phyloP scores from a whole-genome alignment of 345 rosid genomes.

The Populus simonii region DNA sequence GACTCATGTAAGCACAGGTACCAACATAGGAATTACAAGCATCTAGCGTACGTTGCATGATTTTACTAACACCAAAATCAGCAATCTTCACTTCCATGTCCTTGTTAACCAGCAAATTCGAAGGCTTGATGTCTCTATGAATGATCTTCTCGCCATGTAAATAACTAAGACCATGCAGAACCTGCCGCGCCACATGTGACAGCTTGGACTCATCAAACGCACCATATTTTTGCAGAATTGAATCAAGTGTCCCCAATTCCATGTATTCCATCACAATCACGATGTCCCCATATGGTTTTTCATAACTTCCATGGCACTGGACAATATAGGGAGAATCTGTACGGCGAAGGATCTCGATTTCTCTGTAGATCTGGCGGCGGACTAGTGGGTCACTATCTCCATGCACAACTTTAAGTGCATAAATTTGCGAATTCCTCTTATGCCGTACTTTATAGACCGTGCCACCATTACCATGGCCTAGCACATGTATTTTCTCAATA shows the following conservation, averaged over 20 bases:
- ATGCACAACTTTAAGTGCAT: conserved; percentile 66
- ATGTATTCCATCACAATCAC: conserved; percentile 74
- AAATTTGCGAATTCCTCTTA: conserved; percentile 47
- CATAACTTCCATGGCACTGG: conserved; percentile 53
- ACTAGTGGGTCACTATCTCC: conserved; percentile 52
- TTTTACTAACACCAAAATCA: conserved; percentile 83
- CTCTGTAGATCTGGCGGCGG: conserved; percentile 64
- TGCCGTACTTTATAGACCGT: conserved; percentile 72
- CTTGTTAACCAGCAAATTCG: conserved; percentile 61
- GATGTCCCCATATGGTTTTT: conserved; percentile 63
- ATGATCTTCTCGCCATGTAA: conserved; percentile 67
- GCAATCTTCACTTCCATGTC: conserved; percentile 68
- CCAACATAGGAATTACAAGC: conserved; percentile 86
- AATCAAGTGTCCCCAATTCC: conserved; percentile 71
- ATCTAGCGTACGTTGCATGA: conserved; percentile 62
- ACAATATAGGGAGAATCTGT: conserved; percentile 68
- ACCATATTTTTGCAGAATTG: conserved; percentile 38
- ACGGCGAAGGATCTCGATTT: conserved; percentile 78
- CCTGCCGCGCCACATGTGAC: conserved; percentile 54
- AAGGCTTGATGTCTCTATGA: conserved; percentile 83
- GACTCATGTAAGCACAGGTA: conserved; percentile 93
- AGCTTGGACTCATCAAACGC: conserved; percentile 50
- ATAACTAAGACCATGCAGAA: conserved; percentile 58
- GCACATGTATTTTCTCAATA: conserved; percentile 61
- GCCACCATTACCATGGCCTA: conserved; percentile 89